Evolutionary conservation across 352 stramenopile species (phyloP).

Genomic region (Pythium angustatum): DNA sequence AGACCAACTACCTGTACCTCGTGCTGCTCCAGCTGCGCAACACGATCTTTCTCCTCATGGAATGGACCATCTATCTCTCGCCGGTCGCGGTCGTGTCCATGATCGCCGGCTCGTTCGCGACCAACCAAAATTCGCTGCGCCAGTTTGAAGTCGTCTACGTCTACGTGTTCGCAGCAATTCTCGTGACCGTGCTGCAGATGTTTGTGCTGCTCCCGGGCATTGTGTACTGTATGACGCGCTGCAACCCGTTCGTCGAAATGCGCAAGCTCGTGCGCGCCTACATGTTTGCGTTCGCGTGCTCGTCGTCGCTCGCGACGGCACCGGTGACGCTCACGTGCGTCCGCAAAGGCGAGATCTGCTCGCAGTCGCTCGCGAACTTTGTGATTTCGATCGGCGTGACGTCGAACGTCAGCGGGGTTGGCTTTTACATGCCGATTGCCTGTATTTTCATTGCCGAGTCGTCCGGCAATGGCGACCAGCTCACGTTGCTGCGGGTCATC

Average conservation of each 20-base stretch:
- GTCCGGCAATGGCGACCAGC: constrained; percentile 48
- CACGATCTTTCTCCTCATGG: constrained; percentile 57
- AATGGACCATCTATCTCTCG: constrained; percentile 17
- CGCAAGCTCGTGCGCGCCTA: constrained; percentile 60
- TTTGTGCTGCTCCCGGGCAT: background rate
- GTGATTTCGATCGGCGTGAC: constrained; percentile 68
- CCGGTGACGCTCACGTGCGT: constrained; percentile 66
- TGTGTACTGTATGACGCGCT: constrained; percentile 37
- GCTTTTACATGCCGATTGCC: constrained; percentile 61
- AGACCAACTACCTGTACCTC: constrained; percentile 67
- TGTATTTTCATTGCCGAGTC: constrained; percentile 69
- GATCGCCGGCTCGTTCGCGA: constrained; percentile 48
- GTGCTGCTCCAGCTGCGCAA: constrained; percentile 69
- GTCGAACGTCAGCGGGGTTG: constrained; percentile 56
- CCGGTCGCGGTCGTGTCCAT: constrained; percentile 5
- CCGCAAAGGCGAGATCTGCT: constrained; percentile 59
- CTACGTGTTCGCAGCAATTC: constrained; percentile 8
- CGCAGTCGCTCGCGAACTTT: constrained; percentile 71
- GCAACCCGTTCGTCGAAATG: constrained; percentile 73
- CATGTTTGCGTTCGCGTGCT: constrained; percentile 62
- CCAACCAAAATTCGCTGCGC: constrained; percentile 33
- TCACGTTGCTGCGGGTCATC: constrained; percentile 50
- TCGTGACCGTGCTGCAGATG: background rate
- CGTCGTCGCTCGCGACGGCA: constrained; percentile 66
- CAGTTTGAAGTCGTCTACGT: constrained; percentile 23